phyloP scores from a whole-genome alignment of 1,284 basidiomycete species.

The Taiwanofungus camphoratus region DNA sequence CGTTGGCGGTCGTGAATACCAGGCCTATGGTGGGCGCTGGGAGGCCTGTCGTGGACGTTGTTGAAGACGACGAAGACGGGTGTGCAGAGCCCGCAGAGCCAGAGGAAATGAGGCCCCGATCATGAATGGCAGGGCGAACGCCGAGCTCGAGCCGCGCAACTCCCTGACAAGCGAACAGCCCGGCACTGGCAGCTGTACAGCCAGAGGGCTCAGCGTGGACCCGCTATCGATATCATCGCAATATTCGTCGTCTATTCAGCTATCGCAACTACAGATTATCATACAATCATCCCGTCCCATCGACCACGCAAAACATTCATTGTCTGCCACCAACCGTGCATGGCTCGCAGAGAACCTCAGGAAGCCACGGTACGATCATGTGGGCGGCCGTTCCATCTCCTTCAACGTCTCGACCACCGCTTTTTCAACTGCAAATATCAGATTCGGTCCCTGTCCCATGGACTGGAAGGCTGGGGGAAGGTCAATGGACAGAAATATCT shows the following conservation, averaged over 20 bases:
- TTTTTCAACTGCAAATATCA: slow-evolving; percentile 53
- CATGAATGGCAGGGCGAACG: slow-evolving; percentile 18
- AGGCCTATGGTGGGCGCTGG: slow-evolving; percentile 12
- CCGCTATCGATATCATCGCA: slow-evolving; percentile 10
- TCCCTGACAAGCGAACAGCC: not conserved
- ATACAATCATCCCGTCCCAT: not conserved
- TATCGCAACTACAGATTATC: not conserved
- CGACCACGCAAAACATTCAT: too few relatives aligned
- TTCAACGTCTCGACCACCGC: slow-evolving; percentile 45
- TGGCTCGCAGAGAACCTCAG: too few relatives aligned
- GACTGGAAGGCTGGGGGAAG: slow-evolving; percentile 40
- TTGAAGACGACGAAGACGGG: slow-evolving; percentile 19
- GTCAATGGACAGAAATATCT: slow-evolving; percentile 69
- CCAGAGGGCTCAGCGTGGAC: not conserved
- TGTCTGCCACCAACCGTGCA: too few relatives aligned
- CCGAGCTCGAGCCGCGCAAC: slow-evolving; percentile 19
- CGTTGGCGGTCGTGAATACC: slow-evolving; percentile 7
- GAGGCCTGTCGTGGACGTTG: slow-evolving; percentile 13
- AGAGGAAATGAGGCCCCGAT: slow-evolving; percentile 23
- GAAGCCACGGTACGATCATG: slow-evolving; percentile 4
- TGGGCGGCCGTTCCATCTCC: slow-evolving; percentile 30
- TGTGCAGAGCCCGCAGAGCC: slow-evolving; percentile 17
- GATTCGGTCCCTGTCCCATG: slow-evolving; percentile 39
- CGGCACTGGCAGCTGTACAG: not conserved
- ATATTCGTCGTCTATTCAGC: not conserved